Evolutionary conservation across 2,329 filamentous ascomycete genomes (phyloP).

Genomic region (Zalaria sp.): DNA sequence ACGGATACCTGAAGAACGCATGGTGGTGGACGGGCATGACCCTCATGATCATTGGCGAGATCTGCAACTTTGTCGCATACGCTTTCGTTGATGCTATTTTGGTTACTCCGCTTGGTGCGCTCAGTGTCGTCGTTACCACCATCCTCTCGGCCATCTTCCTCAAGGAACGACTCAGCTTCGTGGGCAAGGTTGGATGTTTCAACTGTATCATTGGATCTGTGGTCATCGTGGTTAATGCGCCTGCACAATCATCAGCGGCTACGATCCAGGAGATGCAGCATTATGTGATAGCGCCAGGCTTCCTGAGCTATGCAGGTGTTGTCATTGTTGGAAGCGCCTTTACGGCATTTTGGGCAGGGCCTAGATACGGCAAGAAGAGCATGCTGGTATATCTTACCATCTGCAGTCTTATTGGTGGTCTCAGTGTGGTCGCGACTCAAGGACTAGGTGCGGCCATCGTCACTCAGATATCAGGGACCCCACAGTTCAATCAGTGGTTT

Average conservation of each 20-base stretch:
- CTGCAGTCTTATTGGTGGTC: constrained; percentile 83
- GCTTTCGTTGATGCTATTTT: constrained; percentile 93
- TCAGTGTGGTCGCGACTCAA: constrained; percentile 91
- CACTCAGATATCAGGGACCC: constrained; percentile 64
- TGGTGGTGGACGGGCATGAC: constrained; percentile 97
- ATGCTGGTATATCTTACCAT: constrained; percentile 97
- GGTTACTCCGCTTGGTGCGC: constrained; percentile 79
- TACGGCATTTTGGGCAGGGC: constrained; percentile 67
- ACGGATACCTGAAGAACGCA: constrained; percentile 87
- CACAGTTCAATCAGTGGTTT: constrained; percentile 97
- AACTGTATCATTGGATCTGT: constrained; percentile 87
- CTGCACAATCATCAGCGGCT: constrained; percentile 66
- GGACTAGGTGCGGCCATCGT: constrained; percentile 84
- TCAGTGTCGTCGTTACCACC: constrained; percentile 85
- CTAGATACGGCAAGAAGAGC: constrained; percentile 84
- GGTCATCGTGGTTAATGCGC: constrained; percentile 89
- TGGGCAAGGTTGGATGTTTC: constrained; percentile 93
- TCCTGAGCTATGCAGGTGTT: constrained; percentile 71
- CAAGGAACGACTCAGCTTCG: constrained; percentile 87
- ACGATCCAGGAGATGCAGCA: constrained; percentile 86
- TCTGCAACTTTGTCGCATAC: constrained; percentile 96
- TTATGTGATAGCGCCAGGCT: constrained; percentile 75
- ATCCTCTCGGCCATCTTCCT: constrained; percentile 87
- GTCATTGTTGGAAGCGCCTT: constrained; percentile 60
- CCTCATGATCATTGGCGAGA: constrained; percentile 90